phyloP scores from a whole-genome alignment of 495 filamentous ascomycete genomes.

The Articulospora tetracladia region DNA sequence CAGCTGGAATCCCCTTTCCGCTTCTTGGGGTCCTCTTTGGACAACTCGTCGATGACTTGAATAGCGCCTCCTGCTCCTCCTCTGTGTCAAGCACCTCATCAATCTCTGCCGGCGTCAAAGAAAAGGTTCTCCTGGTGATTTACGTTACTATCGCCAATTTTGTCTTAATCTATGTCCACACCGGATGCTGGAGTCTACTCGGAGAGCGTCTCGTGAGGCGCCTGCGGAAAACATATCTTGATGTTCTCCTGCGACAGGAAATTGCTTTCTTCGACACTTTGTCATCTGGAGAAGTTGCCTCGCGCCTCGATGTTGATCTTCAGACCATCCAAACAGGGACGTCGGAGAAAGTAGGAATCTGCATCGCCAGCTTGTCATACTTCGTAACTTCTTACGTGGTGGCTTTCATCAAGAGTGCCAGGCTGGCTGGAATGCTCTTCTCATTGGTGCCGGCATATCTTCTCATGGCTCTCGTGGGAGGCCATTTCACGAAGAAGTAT shows the following conservation, averaged over 20 bases:
- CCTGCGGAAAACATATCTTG: slow-evolving; percentile 55
- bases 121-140: slow-evolving; percentile 56
- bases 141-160: slow-evolving; percentile 62
- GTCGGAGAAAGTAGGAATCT: slow-evolving; percentile 63
- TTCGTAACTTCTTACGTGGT: slow-evolving; percentile 62
- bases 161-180: slow-evolving; percentile 52
- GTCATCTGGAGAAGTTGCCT: slow-evolving; percentile 53
- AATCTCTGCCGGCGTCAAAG: slow-evolving; percentile 1
- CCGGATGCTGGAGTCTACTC: slow-evolving; percentile 55
- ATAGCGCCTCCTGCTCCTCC: slow-evolving; percentile 6
- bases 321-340: slow-evolving; percentile 58
- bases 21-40: slow-evolving; percentile 65
- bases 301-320: slow-evolving; percentile 51
- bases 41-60: slow-evolving; percentile 62
- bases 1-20: slow-evolving; percentile 66
- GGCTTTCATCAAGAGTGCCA: slow-evolving; percentile 56
- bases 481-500: slow-evolving; percentile 58
- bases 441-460: slow-evolving; percentile 62
- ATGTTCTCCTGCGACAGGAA: slow-evolving; percentile 55
- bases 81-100: no score
- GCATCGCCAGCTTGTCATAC: slow-evolving; percentile 51
- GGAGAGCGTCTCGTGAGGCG: slow-evolving; percentile 59
- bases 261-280: slow-evolving; percentile 56
- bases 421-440: slow-evolving; percentile 49
- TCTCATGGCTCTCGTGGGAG: slow-evolving; percentile 58